Conservation (phyloP, 2,329 filamentous ascomycete genomes). For the Amphichorda felina region DNA sequence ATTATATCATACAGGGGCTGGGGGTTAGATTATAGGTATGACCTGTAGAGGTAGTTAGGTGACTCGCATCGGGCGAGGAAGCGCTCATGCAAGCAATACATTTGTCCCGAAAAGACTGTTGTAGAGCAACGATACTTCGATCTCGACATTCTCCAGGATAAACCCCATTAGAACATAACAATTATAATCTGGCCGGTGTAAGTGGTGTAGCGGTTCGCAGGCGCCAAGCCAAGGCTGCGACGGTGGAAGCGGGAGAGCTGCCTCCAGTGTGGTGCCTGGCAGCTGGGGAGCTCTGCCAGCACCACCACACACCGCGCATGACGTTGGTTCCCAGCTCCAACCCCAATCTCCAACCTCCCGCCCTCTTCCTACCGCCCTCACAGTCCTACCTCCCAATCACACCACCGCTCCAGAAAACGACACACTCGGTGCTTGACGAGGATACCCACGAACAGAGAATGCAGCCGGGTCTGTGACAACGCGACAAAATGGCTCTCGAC, state of each 20-base stretch:
- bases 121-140: too few species aligned
- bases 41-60: too few species aligned
- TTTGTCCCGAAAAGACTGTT: too few species aligned
- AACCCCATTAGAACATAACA: too few species aligned
- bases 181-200: too few species aligned
- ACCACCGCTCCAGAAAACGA: background rate
- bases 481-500: slow-evolving; percentile 24
- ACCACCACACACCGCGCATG: background rate
- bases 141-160: too few species aligned
- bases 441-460: background rate
- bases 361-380: background rate
- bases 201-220: too few species aligned
- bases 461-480: too few species aligned
- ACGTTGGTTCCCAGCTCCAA: slow-evolving; percentile 1
- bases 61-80: too few species aligned
- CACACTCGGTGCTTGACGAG: background rate
- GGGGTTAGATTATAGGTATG: too few species aligned
- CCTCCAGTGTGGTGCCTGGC: background rate
- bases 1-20: background rate
- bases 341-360: background rate
- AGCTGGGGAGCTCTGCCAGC: background rate
- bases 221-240: too few species aligned
- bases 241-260: background rate
- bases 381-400: background rate
- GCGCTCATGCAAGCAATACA: too few species aligned